Conservation (phyloP, 2,329 filamentous ascomycete genomes). For the Aspergillus novofumigatus region DNA sequence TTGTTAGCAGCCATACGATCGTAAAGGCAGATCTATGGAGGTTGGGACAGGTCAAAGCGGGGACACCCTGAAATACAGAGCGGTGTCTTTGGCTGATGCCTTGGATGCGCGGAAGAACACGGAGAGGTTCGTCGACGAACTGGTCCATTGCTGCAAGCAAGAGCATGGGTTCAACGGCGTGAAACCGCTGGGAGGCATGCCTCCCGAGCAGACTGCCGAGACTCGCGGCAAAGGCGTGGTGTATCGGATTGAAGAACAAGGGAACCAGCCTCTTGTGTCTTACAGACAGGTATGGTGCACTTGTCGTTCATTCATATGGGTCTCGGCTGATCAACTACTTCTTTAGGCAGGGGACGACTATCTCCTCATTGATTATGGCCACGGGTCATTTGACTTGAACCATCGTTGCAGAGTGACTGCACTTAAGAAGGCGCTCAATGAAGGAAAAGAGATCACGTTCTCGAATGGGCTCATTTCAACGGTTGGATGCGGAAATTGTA, state of each 20-base stretch:
- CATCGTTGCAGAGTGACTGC: slow-evolving; percentile 54
- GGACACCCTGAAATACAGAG: slow-evolving; percentile 49
- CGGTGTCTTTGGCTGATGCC: slow-evolving; percentile 51
- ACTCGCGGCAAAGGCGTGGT: slow-evolving; percentile 29
- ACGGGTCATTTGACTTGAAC: slow-evolving; percentile 54
- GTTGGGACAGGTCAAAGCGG: slow-evolving; percentile 58
- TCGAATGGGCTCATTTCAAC: slow-evolving; percentile 46
- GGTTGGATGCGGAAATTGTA: slow-evolving; percentile 47
- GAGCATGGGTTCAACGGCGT: slow-evolving; percentile 29
- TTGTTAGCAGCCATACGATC: slow-evolving; percentile 54
- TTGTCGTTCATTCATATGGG: not conserved
- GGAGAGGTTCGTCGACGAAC: slow-evolving; percentile 42
- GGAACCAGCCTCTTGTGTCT: slow-evolving; percentile 36
- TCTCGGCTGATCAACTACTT: slow-evolving; percentile 14
- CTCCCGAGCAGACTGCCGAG: slow-evolving; percentile 15
- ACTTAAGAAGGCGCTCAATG: slow-evolving; percentile 46
- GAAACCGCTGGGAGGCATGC: slow-evolving; percentile 25
- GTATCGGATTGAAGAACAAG: slow-evolving; percentile 31
- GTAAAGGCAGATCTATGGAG: slow-evolving; percentile 59
- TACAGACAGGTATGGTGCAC: slow-evolving; percentile 35
- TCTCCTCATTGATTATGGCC: slow-evolving; percentile 55
- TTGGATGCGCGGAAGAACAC: slow-evolving; percentile 42
- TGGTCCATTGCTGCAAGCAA: slow-evolving; percentile 40
- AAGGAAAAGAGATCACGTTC: slow-evolving; percentile 33
- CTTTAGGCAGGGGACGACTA: slow-evolving; percentile 48